Base-by-base conservation (phyloP, 305 asterid species). In the Petunia hybrid region DNA sequence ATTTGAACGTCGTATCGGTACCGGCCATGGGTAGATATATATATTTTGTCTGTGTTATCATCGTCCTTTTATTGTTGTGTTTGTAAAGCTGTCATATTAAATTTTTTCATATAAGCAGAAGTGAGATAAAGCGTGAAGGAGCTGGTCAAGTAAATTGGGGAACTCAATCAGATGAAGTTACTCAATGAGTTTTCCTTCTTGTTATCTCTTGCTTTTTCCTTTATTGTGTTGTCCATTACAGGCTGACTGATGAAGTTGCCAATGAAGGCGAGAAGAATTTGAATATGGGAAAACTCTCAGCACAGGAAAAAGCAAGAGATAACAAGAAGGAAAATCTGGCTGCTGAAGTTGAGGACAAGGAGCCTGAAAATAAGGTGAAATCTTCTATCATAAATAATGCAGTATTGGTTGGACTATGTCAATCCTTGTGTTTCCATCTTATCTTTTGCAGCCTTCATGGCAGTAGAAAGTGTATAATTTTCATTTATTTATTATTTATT, bases 61-160 rank as follows among this genome's bases (percentile, higher is more conserved):
- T 76, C 8, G 3, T 39, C 12, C 4, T 35, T 82, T 43, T 12
- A 10, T 10, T 40, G 61, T 45, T 53, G 40, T 42, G 5, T 56
- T 73, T 83, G 14, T 16, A 16, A 45, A 38, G 46, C 43, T 8
- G 16, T 75, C 51, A 8, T 6, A 40, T 38, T 78, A 43, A 38
- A 4, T 42, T 9, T 59, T 69, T 36, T 35, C 7, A 16, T 67
- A 14, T 63, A 42, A 48, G 59, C 89, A 93, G 99, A 84, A 85
- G 80, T 87, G 97, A 90, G 80, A 45, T 91, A 41, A 93, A 93
- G 80, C 90, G 93, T 4, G 99, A 91, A 48, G 98, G 98, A 79
- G 68, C 94, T 86, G 97, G 97, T 68, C 88, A 83, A 43, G 98
- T 95, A 65, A 92, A 91, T 87, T 95, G 98, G 99, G 99, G 99